Base-by-base conservation (phyloP, 257 asterid genomes). In the Cruciata laevipes region DNA sequence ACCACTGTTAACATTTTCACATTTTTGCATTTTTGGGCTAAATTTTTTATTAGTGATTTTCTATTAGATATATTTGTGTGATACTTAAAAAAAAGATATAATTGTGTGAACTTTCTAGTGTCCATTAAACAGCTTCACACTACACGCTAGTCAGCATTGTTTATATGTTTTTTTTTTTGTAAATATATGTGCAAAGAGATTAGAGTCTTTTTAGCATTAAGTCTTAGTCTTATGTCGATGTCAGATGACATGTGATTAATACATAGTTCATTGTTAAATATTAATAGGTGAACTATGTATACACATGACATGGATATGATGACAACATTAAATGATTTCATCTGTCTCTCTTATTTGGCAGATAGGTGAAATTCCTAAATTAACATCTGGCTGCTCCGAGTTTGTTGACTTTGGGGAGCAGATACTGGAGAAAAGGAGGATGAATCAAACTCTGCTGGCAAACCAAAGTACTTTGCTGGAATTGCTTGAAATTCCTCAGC, bases 401-500 rank as follows among this genome's bases (percentile, higher is more conserved):
- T 94, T 94, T 76, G 81, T 86, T 73, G 95, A 87, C 70, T 90
- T 96, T 42, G 99, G 95, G 23, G 90, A 86, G 74, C 80, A 84
- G 71, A 90, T 90, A 67, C 75, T 94, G 89, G 99, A 94, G 77
- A 90, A 94, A 72, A 88, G 99, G 84, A 94, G 85, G 85, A 79
- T 85, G 96, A 94, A 94, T 79, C 97, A 90, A 78, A 89, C 84
- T 40, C 77, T 94, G 58, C 86, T 94, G 58, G 84, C 89, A 69
- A 94, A 94, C 65, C 96, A 89, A 69, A 88, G 96, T 81, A 85
- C 97, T 69, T 81, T 94, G 83, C 97, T 94, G 75, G 99, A 94
- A 81, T 83, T 94, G 83, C 99, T 94, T 66, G 99, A 94, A 89
- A 90, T 90, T 76, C 99, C 99, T 77, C 99, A 94, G 78, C 96